These are phyloP conservation scores for Cicer chorassanicum DNA, from an alignment of 306 rosid species.

Conservation along the genomic window DNA sequence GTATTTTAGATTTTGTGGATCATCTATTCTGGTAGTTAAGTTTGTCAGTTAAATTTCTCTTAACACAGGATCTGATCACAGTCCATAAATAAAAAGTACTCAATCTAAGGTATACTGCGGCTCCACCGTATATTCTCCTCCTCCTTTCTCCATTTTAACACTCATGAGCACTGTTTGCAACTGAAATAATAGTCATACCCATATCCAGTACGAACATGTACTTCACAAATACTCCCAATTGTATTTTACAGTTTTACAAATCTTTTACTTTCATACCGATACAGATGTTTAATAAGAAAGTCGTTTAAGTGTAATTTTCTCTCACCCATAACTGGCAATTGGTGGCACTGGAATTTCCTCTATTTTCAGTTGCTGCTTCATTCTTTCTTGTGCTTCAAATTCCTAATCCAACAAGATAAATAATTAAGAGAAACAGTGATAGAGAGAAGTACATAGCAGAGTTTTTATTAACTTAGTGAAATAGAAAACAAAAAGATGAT, in stretches of 20 bases:
- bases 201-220: not conserved
- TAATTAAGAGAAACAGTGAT: conserved; percentile 12
- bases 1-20: conserved; percentile 9
- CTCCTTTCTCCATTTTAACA: conserved; percentile 5
- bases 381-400: conserved; percentile 94
- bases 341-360: conserved; percentile 75
- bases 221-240: not conserved
- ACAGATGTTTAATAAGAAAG: not conserved
- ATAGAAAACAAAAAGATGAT: conserved; percentile 13
- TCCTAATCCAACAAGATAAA: conserved; percentile 60
- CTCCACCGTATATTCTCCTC: not conserved
- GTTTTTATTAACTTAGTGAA: not conserved
- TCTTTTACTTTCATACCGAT: not conserved
- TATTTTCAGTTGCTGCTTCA: conserved; percentile 75
- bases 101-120: conserved; percentile 6
- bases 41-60: conserved; percentile 17
- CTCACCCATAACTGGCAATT: conserved; percentile 87
- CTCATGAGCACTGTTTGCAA: not conserved
- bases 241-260: not conserved
- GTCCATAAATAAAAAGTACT: not conserved
- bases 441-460: conserved; percentile 22
- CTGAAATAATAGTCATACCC: conserved; percentile 7
- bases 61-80: conserved; percentile 1
- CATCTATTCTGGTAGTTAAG: conserved; percentile 11
- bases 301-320: conserved; percentile 15